Evolutionary conservation across 1,284 basidiomycete species (phyloP).

Genomic region (Cryptococcus sp.): DNA sequence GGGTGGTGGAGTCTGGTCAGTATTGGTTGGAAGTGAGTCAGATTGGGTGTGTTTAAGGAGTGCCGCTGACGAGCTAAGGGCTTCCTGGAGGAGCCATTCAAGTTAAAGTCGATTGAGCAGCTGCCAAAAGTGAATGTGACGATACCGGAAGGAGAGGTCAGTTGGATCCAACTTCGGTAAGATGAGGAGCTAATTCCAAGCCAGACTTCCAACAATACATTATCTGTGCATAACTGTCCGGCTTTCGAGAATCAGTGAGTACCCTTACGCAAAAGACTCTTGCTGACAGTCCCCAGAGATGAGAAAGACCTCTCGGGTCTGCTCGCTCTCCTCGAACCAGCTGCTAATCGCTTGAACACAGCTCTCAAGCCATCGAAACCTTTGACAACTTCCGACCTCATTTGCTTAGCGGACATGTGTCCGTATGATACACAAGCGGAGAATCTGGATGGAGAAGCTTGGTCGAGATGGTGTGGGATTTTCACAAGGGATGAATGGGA

Average conservation of each 20-base stretch:
- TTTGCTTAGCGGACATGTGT: slow-evolving; percentile 66
- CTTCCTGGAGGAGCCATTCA: slow-evolving; percentile 20
- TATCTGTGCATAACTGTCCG: slow-evolving; percentile 65
- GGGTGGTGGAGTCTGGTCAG: slow-evolving; percentile 63
- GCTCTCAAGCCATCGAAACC: slow-evolving; percentile 55
- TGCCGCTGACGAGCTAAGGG: slow-evolving; percentile 13
- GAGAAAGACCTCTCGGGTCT: slow-evolving; percentile 56
- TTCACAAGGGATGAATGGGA: slow-evolving; percentile 60
- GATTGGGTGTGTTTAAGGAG: slow-evolving; percentile 53
- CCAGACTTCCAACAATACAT: slow-evolving; percentile 62
- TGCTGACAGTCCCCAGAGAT: slow-evolving; percentile 1
- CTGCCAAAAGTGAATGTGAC: slow-evolving; percentile 27
- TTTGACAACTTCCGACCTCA: slow-evolving; percentile 57
- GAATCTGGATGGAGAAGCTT: slow-evolving; percentile 46
- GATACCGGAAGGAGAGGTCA: slow-evolving; percentile 31
- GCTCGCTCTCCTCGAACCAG: slow-evolving; percentile 55
- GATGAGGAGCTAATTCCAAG: too few species aligned
- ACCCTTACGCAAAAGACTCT: background rate
- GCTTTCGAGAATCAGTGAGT: slow-evolving; percentile 49
- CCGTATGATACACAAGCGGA: slow-evolving; percentile 61
- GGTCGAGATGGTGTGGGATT: slow-evolving; percentile 66
- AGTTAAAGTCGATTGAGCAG: slow-evolving; percentile 3
- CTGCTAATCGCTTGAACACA: slow-evolving; percentile 54
- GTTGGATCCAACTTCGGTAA: background rate
- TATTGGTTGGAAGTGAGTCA: slow-evolving; percentile 63